Percentiles rank a stretch among this genome's conserved stretches.
Evolutionary conservation across 805 yeast species (phyloP).

Genomic region (Vanderwaltozyma tropicalis): DNA sequence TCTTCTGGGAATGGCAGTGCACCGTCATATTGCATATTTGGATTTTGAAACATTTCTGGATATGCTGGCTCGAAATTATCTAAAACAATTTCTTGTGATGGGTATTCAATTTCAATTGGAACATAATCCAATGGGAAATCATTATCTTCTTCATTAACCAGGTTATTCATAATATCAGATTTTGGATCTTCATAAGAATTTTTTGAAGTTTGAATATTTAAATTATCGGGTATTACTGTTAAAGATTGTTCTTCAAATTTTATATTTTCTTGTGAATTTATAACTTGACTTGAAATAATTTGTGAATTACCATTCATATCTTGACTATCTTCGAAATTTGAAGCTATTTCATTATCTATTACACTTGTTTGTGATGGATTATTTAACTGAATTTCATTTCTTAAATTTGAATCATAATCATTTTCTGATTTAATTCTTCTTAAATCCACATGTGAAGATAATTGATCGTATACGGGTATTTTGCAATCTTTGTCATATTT

Average conservation of each 20-base stretch:
- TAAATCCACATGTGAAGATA: slow-evolving; percentile 16
- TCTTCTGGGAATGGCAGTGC: slow-evolving; percentile 5
- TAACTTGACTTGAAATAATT: no score
- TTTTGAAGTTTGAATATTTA: slow-evolving; percentile 3
- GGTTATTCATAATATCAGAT: neutral
- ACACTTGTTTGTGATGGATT: neutral
- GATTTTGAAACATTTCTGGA: slow-evolving; percentile 3
- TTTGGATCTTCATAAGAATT: neutral
- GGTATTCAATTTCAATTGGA: slow-evolving; percentile 34
- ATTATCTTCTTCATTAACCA: slow-evolving; percentile 33
- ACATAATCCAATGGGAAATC: slow-evolving; percentile 68
- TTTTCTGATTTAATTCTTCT: neutral
- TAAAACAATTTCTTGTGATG: slow-evolving; percentile 12
- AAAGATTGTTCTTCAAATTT: slow-evolving; percentile 11
- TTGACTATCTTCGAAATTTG: neutral
- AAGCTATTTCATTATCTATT: neutral
- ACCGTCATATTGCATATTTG: slow-evolving; percentile 5
- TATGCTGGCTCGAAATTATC: slow-evolving; percentile 6
- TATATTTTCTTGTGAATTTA: neutral
- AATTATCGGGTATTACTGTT: slow-evolving; percentile 9
- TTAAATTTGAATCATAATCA: neutral
- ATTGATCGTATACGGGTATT: slow-evolving; percentile 43
- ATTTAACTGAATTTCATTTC: no score
- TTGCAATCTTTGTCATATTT: slow-evolving; percentile 41
- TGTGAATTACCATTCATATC: neutral